Percentiles rank a stretch among this genome's conserved stretches.
phyloP scores from a whole-genome alignment of 768 basidiomycete species.

The Jaapia argillacea region DNA sequence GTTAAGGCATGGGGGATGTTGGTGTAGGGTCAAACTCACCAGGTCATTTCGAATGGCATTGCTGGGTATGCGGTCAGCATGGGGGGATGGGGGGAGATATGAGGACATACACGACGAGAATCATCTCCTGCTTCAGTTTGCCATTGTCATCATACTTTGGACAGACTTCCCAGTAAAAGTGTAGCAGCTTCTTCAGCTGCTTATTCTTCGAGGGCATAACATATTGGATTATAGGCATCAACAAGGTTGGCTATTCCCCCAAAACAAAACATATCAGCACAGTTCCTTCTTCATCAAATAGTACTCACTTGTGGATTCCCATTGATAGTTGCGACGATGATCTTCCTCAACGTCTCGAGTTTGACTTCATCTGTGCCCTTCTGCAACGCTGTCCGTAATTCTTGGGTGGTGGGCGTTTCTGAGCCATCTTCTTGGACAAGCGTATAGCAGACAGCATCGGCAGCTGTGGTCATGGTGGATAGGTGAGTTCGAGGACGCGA shows the following conservation, averaged over 20 bases:
- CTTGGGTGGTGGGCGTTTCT: constrained; percentile 72
- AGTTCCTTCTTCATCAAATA: constrained; percentile 3
- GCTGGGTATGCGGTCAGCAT: constrained; percentile 38
- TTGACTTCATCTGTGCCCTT: constrained; percentile 97
- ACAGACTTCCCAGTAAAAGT: constrained; percentile 97
- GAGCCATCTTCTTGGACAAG: constrained; percentile 63
- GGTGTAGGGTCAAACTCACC: constrained; percentile 33
- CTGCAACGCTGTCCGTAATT: constrained; percentile 76
- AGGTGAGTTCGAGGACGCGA: not conserved
- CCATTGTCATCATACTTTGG: constrained; percentile 96
- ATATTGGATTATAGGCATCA: constrained; percentile 99
- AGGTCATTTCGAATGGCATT: constrained; percentile 98
- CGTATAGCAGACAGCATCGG: constrained; percentile 69
- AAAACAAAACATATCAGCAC: not conserved
- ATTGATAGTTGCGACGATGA: constrained; percentile 90
- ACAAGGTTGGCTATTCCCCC: constrained; percentile 67
- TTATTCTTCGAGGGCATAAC: constrained; percentile 94
- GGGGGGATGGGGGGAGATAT: too few relatives aligned
- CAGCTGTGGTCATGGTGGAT: constrained; percentile 19
- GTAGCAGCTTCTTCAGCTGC: constrained; percentile 91
- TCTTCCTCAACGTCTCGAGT: constrained; percentile 89
- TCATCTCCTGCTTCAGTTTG: constrained; percentile 99
- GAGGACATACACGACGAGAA: constrained; percentile 88
- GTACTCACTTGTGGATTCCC: constrained; percentile 78
- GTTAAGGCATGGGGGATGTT: too few relatives aligned